Conservation (phyloP, 768 basidiomycete species). For the Pholiota molesta region DNA sequence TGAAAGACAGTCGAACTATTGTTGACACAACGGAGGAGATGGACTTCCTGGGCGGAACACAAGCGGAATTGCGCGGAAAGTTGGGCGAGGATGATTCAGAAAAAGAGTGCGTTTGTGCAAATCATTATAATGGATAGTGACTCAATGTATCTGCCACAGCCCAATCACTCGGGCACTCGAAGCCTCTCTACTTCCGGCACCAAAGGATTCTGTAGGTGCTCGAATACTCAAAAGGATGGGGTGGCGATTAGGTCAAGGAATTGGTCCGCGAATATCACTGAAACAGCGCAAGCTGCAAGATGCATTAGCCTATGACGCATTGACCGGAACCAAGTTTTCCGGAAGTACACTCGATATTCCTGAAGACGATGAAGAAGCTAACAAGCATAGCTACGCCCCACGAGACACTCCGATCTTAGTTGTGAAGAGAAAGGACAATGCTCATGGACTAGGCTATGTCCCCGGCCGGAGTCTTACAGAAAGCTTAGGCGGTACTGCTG, state of each 20-base stretch:
- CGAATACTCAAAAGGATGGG: conserved; percentile 94
- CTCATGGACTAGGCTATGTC: conserved; percentile 82
- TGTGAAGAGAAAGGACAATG: conserved; percentile 72
- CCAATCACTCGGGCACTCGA: conserved; percentile 65
- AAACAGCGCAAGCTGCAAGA: conserved; percentile 77
- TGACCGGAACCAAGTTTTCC: conserved; percentile 30
- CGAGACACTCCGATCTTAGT: conserved; percentile 70
- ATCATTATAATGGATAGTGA: background rate
- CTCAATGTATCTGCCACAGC: conserved; percentile 35
- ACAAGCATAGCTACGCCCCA: conserved; percentile 86
- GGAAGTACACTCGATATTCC: conserved; percentile 39
- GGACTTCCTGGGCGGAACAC: conserved; percentile 63
- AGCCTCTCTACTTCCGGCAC: conserved; percentile 68
- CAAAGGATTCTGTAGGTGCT: conserved; percentile 81
- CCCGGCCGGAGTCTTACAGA: conserved; percentile 66
- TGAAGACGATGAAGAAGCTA: conserved; percentile 79
- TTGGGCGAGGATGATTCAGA: conserved; percentile 44
- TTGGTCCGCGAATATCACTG: conserved; percentile 86
- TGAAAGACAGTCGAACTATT: conserved; percentile 71
- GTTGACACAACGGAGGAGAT: conserved; percentile 83
- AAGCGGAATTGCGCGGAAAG: conserved; percentile 41
- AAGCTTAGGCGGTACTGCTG: conserved; percentile 45
- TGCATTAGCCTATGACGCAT: conserved; percentile 43
- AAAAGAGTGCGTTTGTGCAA: conserved; percentile 51
- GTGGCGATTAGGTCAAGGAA: conserved; percentile 90